A percentile compares a stretch with the other conserved stretches of the same genome.
Conservation (phyloP, 2,329 filamentous ascomycete genomes). For the Laburnicola sp. region DNA sequence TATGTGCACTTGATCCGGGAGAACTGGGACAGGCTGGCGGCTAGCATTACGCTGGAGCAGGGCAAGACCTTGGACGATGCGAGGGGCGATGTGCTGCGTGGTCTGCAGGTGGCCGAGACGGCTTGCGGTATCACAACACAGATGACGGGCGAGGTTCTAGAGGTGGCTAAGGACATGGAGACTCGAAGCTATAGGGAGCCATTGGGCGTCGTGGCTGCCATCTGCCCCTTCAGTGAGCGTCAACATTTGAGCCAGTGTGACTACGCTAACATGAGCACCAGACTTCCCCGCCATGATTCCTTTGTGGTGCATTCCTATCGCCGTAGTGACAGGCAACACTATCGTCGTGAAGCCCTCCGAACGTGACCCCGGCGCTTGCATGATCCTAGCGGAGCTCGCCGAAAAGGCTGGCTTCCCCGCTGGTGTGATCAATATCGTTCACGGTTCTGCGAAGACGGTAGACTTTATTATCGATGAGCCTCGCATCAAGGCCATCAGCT, state of each 20-base stretch:
- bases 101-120: conserved; percentile 82
- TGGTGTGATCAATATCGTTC: conserved; percentile 81
- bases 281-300: conserved; percentile 93
- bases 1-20: conserved; percentile 78
- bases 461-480: conserved; percentile 87
- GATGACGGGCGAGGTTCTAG: conserved; percentile 79
- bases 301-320: conserved; percentile 86
- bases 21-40: conserved; percentile 82
- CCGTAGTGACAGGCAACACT: conserved; percentile 81
- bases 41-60: conserved; percentile 84
- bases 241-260: not conserved
- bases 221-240: conserved; percentile 79
- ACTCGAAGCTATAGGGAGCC: conserved; percentile 81
- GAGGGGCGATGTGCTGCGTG: conserved; percentile 77
- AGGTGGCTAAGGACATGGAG: conserved; percentile 90
- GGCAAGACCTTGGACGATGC: conserved; percentile 87
- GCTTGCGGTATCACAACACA: conserved; percentile 79
- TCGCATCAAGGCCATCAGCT: conserved; percentile 81
- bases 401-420: conserved; percentile 80
- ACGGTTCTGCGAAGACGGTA: conserved; percentile 78
- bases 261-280: conserved; percentile 43
- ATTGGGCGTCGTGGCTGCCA: conserved; percentile 77
- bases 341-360: conserved; percentile 85
- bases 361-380: conserved; percentile 78
- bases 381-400: conserved; percentile 81